Base-by-base conservation (phyloP, 164 flowering plant genomes). In the Magnolia sinica region DNA sequence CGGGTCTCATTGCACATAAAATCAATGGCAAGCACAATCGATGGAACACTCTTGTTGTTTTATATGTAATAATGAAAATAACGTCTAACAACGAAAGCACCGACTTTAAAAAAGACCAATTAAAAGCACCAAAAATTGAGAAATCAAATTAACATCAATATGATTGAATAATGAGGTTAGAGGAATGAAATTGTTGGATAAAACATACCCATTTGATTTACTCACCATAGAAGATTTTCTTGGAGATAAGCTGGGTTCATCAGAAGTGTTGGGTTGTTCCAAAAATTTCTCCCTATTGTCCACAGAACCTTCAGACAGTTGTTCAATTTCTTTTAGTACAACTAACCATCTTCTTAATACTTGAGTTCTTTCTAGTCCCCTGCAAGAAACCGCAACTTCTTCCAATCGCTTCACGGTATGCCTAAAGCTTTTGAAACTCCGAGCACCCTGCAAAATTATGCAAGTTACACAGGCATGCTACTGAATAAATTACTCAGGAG, bases 301-400 rank as follows among this genome's bases (percentile, higher is more conserved):
- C 50, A 64, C 13, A 29, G 81, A 69, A 70, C 74, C 76, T 73
- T 50, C 83, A 65, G 81, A 73, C 13, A 81, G 10, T 74, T 82
- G 88, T 76, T 93, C 96, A 70, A 85, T 77, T 82, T 95, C 94
- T 81, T 88, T 93, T 24, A 95, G 85, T 0, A 93, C 87, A 75
- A 89, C 88, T 77, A 93, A 81, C 98, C 98, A 95, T 78, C 97
- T 87, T 79, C 93, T 86, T 64, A 95, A 79, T 73, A 95, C 79
- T 73, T 87, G 97, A 77, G 86, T 87, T 86, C 98, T 91, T 85
- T 95, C 97, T 65, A 71, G 49, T 23, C 98, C 98, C 82, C 88
- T 87, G 74, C 91, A 88, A 45, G 97, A 87, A 55, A 93, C 89
- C 72, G 98, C 86, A 79, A 88, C 87, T 74, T 95, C 98, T 75